Evolutionary conservation across 495 filamentous ascomycete species (phyloP), one percentile per base, ranked within the genome.

Genomic region (Aspergillus campestris): DNA sequence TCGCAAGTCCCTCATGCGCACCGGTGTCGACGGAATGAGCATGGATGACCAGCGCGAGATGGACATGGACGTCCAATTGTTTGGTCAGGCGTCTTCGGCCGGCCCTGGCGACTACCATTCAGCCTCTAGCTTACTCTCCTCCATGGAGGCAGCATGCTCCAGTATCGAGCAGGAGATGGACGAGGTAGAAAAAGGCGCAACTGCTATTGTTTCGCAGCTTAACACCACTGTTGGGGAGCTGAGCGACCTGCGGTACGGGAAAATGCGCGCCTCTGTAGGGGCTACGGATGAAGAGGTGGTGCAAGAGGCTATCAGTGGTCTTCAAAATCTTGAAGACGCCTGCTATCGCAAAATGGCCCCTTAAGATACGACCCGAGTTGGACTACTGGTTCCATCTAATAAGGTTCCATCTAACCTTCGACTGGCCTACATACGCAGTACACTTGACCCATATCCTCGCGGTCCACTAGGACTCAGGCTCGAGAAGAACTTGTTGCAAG

Each of bases 231-330:
- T 89, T 30, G 82, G 81, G 27, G 78, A 79, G 37, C 61, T 94
- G 67, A 91, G 87, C 57, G 87, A 92, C 57, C 73, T 94, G 27
- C 82, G 86, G 36, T 92, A 91, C 55, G 87, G 88, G 31, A 83
- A 81, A 42, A 73, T 89, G 49, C 70, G 75, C 47, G 84, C 81
- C 47, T 62, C 70, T 30, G 70, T 77, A 24, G 64, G 70, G 6
- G 65, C 78, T 3, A 66, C 72, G 18, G 74, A 48, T 14, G 55
- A 78, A 12, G 78, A 86, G 44, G 67, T 87, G 35, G 66, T 82
- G 29, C 71, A 79, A 15, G 84, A 84, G 37, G 64, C 71, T 8
- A 61, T 74, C 40, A 52, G 59, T 15, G 69, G 66, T 24, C 62
- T 89, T 15, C 55, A 67, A 40, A 72, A 76, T 49, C 66, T 90